phyloP scores from a whole-genome alignment of 1,284 basidiomycete species.

The Marasmius fiardii region DNA sequence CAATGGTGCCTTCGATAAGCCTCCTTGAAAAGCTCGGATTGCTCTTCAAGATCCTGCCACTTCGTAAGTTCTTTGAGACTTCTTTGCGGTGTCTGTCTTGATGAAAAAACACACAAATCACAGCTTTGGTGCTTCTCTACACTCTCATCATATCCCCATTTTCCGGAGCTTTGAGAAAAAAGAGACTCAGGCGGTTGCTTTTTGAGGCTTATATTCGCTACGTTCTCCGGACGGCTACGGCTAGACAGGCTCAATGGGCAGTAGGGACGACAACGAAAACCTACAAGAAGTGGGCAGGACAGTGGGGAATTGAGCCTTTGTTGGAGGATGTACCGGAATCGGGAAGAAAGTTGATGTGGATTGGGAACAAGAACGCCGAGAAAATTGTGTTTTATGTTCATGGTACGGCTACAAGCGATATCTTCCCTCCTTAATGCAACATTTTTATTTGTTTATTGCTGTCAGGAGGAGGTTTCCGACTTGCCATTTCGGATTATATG shows the following conservation, averaged over 20 bases:
- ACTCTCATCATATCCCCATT: conserved; percentile 2
- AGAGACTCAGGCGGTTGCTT: background rate
- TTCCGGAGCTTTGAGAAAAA: background rate
- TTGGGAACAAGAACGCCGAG: conserved; percentile 32
- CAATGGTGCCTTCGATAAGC: too few species aligned
- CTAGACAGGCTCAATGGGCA: background rate
- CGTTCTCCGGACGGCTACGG: background rate
- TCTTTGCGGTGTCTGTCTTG: too few species aligned
- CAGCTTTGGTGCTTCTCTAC: too few species aligned
- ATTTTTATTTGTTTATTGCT: background rate
- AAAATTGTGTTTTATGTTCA: conserved; percentile 35
- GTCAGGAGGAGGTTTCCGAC: conserved; percentile 15
- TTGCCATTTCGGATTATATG: conserved; percentile 6
- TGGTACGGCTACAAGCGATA: conserved; percentile 25
- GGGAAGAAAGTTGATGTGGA: conserved; percentile 27
- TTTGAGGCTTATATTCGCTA: background rate
- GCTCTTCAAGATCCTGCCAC: too few species aligned
- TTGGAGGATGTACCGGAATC: background rate
- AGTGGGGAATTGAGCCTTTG: conserved; percentile 22
- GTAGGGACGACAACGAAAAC: background rate
- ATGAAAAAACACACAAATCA: too few species aligned
- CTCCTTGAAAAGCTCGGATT: too few species aligned
- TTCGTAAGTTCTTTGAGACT: too few species aligned
- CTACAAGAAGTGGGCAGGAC: conserved; percentile 24
- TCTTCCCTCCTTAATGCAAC: background rate